Evolutionary conservation across 148 eudicot genomes (phyloP).

Genomic region (Nyssa sinensis): DNA sequence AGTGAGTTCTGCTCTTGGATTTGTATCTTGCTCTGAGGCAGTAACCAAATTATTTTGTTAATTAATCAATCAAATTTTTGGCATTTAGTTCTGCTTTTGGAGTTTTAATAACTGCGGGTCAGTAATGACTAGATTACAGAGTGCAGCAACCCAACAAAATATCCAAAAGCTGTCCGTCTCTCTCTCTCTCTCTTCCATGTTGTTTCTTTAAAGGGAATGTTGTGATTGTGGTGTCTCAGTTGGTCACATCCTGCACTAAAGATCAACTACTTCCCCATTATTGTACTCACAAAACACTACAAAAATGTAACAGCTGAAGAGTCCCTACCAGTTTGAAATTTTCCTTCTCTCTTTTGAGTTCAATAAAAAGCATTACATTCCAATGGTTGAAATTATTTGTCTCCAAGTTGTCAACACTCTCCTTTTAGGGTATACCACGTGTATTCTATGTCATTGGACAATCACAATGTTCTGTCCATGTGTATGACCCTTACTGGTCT

Average conservation of each 20-base stretch:
- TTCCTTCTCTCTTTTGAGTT: conserved; percentile 14
- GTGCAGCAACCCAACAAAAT: neutral
- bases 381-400: conserved; percentile 10
- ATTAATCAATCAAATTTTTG: no score
- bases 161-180: neutral
- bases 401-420: neutral
- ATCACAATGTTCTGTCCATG: neutral
- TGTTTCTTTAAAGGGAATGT: conserved; percentile 10
- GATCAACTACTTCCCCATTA: conserved; percentile 7
- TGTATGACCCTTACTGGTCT: neutral
- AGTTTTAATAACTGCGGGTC: no score
- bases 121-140: no score
- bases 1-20: no score
- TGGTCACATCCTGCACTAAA: conserved; percentile 18
- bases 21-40: no score
- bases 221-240: conserved; percentile 22
- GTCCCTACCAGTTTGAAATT: neutral
- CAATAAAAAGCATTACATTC: conserved; percentile 17
- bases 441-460: neutral
- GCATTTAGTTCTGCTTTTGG: no score
- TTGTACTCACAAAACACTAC: conserved; percentile 1
- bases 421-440: neutral
- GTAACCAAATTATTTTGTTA: no score
- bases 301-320: neutral
- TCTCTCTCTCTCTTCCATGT: conserved; percentile 10